Conservation (phyloP, 345 rosid species). For the Abelmoschus esculentus region DNA sequence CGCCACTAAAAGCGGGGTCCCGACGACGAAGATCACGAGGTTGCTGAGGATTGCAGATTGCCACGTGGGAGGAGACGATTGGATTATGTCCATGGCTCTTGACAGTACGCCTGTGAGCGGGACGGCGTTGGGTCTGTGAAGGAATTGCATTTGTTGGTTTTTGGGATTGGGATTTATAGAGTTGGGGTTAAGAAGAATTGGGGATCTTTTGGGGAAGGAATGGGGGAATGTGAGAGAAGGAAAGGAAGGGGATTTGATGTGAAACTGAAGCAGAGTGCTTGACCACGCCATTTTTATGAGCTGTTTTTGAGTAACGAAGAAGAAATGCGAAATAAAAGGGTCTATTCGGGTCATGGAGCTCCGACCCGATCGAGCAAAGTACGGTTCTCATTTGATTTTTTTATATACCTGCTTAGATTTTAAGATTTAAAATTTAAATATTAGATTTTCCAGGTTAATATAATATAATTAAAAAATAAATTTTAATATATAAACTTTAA, state of each 20-base stretch:
- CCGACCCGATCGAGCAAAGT: background rate
- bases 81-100: constrained; percentile 46
- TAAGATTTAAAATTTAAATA: too few species aligned
- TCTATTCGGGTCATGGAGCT: background rate
- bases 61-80: constrained; percentile 71
- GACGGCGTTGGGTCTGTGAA: constrained; percentile 24
- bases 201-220: constrained; percentile 17
- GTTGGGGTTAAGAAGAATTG: constrained; percentile 6
- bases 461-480: too few species aligned
- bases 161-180: constrained; percentile 2
- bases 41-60: constrained; percentile 63
- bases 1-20: constrained; percentile 65
- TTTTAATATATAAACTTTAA: too few species aligned
- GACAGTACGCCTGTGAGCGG: constrained; percentile 40
- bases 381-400: background rate
- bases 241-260: constrained; percentile 16
- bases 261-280: constrained; percentile 17
- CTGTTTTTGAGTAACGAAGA: background rate
- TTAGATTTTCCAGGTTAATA: too few species aligned
- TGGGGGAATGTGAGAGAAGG: constrained; percentile 14
- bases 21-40: constrained; percentile 65
- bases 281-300: constrained; percentile 37
- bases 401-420: too few species aligned
- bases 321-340: background rate
- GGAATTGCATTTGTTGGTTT: constrained; percentile 17